Evolutionary conservation across 2,329 filamentous ascomycete species (phyloP).

Genomic region (Penicillium sp.): DNA sequence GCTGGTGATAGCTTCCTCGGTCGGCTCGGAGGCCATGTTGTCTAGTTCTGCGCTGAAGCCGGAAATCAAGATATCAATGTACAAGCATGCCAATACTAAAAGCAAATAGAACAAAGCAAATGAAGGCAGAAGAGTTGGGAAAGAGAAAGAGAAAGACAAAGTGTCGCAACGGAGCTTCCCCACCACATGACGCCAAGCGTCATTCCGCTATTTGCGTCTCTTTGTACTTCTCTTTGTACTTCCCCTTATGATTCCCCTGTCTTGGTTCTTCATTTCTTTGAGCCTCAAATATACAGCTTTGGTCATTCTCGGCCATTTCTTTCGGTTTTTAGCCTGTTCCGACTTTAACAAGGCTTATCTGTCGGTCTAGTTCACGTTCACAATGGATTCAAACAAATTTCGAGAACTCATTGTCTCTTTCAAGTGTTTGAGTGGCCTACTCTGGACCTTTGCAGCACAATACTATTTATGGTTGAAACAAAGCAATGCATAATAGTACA

Average conservation of each 20-base stretch:
- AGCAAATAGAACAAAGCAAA: slow-evolving; percentile 2
- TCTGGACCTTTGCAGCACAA: not conserved
- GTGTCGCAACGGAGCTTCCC: slow-evolving; percentile 22
- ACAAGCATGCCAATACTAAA: not conserved
- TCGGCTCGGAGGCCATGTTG: slow-evolving; percentile 40
- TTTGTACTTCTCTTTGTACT: slow-evolving; percentile 3
- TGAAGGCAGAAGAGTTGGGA: not conserved
- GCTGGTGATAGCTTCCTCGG: slow-evolving; percentile 42
- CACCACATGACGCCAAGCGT: slow-evolving; percentile 30
- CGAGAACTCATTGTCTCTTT: not conserved
- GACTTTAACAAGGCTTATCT: not conserved
- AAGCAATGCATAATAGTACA: not conserved
- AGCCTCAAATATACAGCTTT: not conserved
- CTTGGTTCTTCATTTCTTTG: not conserved
- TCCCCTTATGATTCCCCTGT: not conserved
- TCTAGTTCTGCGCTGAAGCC: not conserved
- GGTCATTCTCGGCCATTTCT: not conserved
- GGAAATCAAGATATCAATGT: not conserved
- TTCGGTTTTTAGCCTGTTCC: not conserved
- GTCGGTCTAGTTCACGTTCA: not conserved
- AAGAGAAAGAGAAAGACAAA: slow-evolving; percentile 1
- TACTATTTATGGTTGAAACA: not conserved
- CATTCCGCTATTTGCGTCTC: slow-evolving; percentile 4
- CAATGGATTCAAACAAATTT: not conserved
- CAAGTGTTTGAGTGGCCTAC: not conserved